Conservation (phyloP, 2,329 filamentous ascomycete species). For the Pseudopyrenochaeta lycopersici region DNA sequence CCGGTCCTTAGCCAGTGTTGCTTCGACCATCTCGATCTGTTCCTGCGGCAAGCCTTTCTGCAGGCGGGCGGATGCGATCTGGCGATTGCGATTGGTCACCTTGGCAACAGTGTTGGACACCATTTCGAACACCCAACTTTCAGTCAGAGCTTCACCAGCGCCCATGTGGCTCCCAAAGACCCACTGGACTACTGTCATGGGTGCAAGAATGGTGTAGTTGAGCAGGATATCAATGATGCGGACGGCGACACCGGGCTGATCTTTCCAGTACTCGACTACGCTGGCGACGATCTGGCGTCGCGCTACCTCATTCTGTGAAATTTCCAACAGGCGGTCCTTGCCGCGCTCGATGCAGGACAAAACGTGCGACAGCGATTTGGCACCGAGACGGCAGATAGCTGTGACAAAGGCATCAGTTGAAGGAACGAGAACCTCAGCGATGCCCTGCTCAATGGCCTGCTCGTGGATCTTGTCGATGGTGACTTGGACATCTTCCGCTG, state of each 20-base stretch:
- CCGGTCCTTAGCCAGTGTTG: constrained; percentile 74
- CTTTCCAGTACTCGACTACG: constrained; percentile 91
- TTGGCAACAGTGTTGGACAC: constrained; percentile 88
- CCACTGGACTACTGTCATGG: constrained; percentile 88
- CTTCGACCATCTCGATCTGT: constrained; percentile 68
- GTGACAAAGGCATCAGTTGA: constrained; percentile 95
- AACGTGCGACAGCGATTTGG: constrained; percentile 95
- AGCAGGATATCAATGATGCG: constrained; percentile 96
- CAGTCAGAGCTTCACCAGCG: constrained; percentile 73
- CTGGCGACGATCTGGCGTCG: constrained; percentile 88
- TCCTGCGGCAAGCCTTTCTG: constrained; percentile 65
- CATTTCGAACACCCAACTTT: constrained; percentile 86
- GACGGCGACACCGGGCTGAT: constrained; percentile 90
- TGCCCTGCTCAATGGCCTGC: constrained; percentile 73
- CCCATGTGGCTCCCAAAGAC: constrained; percentile 74
- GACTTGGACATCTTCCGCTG: constrained; percentile 85
- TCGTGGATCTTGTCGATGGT: constrained; percentile 82
- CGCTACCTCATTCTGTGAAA: constrained; percentile 76
- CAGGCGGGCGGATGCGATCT: constrained; percentile 74
- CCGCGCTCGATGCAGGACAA: constrained; percentile 94
- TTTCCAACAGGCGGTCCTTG: constrained; percentile 84
- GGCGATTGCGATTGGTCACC: constrained; percentile 84
- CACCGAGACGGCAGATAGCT: constrained; percentile 89
- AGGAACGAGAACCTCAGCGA: constrained; percentile 79
- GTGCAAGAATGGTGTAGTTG: constrained; percentile 94